Percentiles rank a stretch among this genome's conserved stretches.
Conservation (phyloP, 108 stramenopile genomes). For the Cyclostephanos tholiformis region DNA sequence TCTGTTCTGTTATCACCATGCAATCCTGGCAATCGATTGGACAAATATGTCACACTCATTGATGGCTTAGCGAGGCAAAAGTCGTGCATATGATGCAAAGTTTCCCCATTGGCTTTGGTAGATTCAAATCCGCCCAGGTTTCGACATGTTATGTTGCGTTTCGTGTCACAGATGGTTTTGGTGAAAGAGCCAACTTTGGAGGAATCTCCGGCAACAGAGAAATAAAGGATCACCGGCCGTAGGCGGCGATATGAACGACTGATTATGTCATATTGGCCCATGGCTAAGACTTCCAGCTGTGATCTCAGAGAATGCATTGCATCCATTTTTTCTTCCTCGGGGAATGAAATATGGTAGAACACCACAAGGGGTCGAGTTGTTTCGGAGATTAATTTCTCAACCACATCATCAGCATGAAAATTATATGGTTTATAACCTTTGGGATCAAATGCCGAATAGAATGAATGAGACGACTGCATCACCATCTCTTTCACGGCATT, state of each 20-base stretch:
- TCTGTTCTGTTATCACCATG: constrained; percentile 32
- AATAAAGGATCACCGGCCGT: constrained; percentile 41
- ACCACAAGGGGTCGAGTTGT: constrained; percentile 31
- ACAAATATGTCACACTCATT: constrained; percentile 37
- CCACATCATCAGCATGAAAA: constrained; percentile 11
- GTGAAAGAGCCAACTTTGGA: constrained; percentile 22
- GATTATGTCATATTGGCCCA: constrained; percentile 47
- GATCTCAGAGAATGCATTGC: constrained; percentile 33
- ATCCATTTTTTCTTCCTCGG: constrained; percentile 24
- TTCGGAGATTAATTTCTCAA: constrained; percentile 15
- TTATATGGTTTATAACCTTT: constrained; percentile 2
- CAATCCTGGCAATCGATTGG: constrained; percentile 31
- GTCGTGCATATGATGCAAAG: constrained; percentile 35
- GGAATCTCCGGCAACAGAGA: constrained; percentile 31
- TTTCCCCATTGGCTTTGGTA: constrained; percentile 38
- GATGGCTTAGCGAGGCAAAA: constrained; percentile 42
- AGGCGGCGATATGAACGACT: constrained; percentile 28
- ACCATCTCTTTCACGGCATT: constrained; percentile 44
- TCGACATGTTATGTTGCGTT: constrained; percentile 29
- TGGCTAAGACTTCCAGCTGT: constrained; percentile 40
- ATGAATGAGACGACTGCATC: constrained; percentile 26
- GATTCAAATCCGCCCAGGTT: constrained; percentile 30
- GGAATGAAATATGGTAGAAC: constrained; percentile 44
- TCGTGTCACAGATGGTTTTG: constrained; percentile 29
- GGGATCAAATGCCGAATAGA: constrained; percentile 29